These are phyloP conservation scores for Irpex lacteus DNA, from an alignment of 1,284 basidiomycete species.

Conservation along the genomic window DNA sequence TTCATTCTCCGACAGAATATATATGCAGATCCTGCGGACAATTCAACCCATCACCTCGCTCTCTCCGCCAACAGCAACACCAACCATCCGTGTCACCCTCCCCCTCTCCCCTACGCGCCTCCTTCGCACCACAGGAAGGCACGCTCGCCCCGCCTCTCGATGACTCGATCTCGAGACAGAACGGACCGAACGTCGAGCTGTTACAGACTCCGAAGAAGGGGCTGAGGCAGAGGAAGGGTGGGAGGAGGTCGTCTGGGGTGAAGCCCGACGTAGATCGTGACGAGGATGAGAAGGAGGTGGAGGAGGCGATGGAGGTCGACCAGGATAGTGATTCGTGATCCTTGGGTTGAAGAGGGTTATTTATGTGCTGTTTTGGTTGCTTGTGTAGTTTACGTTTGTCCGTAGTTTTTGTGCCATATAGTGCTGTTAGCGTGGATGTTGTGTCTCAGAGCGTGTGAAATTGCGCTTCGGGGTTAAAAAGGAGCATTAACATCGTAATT, in stretches of 20 bases:
- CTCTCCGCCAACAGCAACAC: slow-evolving; percentile 28
- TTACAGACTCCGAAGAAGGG: neutral
- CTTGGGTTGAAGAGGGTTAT: neutral
- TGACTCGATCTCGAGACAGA: neutral
- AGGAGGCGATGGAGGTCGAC: neutral
- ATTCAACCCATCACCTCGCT: slow-evolving; percentile 49
- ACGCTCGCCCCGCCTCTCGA: slow-evolving; percentile 5
- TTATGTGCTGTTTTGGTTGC: neutral
- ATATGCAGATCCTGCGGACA: slow-evolving; percentile 72
- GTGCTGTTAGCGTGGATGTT: neutral
- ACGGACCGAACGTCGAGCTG: neutral
- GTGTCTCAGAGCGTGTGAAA: too few species aligned
- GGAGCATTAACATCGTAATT: too few species aligned
- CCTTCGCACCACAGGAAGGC: slow-evolving; percentile 3
- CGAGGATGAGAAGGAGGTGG: neutral
- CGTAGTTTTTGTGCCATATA: neutral
- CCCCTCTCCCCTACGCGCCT: neutral
- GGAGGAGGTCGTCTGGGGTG: neutral
- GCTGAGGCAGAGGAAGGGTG: neutral
- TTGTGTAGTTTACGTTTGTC: neutral
- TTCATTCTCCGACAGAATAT: slow-evolving; percentile 51
- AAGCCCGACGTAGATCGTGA: neutral
- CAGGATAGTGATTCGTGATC: neutral
- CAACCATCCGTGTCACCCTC: slow-evolving; percentile 35
- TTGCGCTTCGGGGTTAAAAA: too few species aligned